These are phyloP conservation scores for Immersiporthe knoxdaviesiana DNA, from an alignment of 2,329 filamentous ascomycete genomes.

Conservation along the genomic window DNA sequence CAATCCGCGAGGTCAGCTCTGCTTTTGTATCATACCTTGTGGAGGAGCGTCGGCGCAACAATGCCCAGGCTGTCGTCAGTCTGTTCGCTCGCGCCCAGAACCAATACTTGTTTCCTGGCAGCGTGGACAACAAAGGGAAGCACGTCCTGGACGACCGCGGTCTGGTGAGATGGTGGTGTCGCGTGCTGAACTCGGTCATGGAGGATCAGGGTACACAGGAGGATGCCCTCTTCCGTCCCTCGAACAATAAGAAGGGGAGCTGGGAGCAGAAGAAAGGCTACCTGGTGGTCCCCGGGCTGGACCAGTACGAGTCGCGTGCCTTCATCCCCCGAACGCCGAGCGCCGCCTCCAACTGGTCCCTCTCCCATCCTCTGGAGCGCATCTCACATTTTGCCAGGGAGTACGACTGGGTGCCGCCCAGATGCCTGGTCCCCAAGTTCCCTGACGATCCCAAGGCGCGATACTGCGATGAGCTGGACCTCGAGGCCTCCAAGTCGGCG, in stretches of 20 bases:
- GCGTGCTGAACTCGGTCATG: conserved; percentile 78
- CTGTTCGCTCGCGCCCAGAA: conserved; percentile 90
- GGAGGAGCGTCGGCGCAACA: conserved; percentile 64
- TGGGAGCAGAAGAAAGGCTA: conserved; percentile 70
- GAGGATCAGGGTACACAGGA: conserved; percentile 42
- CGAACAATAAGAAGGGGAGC: conserved; percentile 21
- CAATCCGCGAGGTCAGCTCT: conserved; percentile 72
- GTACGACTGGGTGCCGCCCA: conserved; percentile 66
- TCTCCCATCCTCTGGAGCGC: conserved; percentile 70
- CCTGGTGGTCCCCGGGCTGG: conserved; percentile 84
- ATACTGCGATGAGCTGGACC: conserved; percentile 86
- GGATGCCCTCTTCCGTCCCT: conserved; percentile 26
- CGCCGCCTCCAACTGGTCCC: conserved; percentile 64
- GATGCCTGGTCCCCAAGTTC: conserved; percentile 86
- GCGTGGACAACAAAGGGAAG: conserved; percentile 80
- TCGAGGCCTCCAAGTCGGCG: conserved; percentile 68
- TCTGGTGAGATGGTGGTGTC: conserved; percentile 95
- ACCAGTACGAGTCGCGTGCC: conserved; percentile 76
- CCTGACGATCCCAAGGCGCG: conserved; percentile 95
- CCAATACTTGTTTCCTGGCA: conserved; percentile 94
- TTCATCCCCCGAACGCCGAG: conserved; percentile 67
- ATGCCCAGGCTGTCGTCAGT: conserved; percentile 75
- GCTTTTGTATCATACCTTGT: conserved; percentile 79
- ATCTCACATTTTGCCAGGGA: conserved; percentile 66
- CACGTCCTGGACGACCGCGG: conserved; percentile 91